Evolutionary conservation across 495 filamentous ascomycete species (phyloP).

Genomic region (Daldinia concentrica): DNA sequence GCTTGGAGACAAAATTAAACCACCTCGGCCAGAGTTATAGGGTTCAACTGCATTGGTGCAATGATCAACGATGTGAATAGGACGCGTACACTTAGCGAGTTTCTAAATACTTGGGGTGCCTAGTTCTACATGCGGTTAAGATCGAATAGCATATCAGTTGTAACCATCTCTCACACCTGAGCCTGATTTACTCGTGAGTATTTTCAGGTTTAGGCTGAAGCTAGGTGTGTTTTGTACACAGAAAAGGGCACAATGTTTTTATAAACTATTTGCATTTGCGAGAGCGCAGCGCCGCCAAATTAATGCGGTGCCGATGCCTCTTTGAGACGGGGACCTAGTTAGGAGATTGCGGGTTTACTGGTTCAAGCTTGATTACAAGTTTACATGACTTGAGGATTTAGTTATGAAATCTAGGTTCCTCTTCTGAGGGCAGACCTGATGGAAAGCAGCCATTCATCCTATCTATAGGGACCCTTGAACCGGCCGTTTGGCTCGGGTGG

Average conservation of each 20-base stretch:
- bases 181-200: background rate
- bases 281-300: background rate
- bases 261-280: slow-evolving; percentile 1
- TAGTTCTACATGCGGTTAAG: slow-evolving; percentile 25
- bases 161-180: background rate
- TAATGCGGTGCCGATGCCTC: background rate
- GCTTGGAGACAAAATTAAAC: slow-evolving; percentile 16
- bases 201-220: background rate
- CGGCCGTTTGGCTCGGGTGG: background rate
- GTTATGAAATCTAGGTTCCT: background rate
- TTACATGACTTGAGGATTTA: slow-evolving; percentile 1
- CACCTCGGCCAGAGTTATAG: slow-evolving; percentile 7
- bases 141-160: slow-evolving; percentile 15
- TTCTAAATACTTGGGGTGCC: slow-evolving; percentile 18
- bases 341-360: background rate
- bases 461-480: background rate
- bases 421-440: background rate
- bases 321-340: background rate
- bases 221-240: background rate
- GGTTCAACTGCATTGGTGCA: slow-evolving; percentile 7
- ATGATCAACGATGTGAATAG: slow-evolving; percentile 14
- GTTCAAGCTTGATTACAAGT: background rate
- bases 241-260: background rate
- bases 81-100: slow-evolving; percentile 18
- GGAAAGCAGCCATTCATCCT: slow-evolving; percentile 2